These are phyloP conservation scores for Cadophora luteo-olivacea DNA, from an alignment of 2,329 filamentous ascomycete species.

Conservation along the genomic window DNA sequence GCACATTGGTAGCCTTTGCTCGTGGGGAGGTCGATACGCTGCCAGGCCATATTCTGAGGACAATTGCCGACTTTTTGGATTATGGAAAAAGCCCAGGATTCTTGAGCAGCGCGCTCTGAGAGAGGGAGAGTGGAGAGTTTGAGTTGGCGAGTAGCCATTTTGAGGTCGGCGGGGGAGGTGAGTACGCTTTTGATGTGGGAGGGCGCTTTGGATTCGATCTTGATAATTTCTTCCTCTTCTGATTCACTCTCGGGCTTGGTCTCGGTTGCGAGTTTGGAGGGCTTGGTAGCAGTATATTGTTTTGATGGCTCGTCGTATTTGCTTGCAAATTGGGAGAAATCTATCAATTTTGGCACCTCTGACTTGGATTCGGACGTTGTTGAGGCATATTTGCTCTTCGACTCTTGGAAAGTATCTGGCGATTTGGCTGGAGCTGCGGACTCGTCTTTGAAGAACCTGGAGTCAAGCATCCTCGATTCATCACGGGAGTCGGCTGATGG, in stretches of 20 bases:
- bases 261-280: conserved; percentile 8
- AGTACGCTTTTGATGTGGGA: conserved; percentile 19
- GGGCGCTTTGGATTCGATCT: conserved; percentile 7
- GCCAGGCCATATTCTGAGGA: conserved; percentile 26
- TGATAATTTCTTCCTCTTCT: not conserved
- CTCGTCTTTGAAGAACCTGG: not conserved
- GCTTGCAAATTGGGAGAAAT: not conserved
- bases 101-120: conserved; percentile 30
- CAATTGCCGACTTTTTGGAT: conserved; percentile 26
- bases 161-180: not conserved
- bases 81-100: conserved; percentile 29
- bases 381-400: not conserved
- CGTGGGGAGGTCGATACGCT: conserved; percentile 13
- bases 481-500: not conserved
- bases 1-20: conserved; percentile 34
- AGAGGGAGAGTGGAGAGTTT: conserved; percentile 21
- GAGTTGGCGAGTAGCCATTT: conserved; percentile 34
- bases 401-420: not conserved
- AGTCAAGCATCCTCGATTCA: not conserved
- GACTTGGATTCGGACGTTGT: not conserved
- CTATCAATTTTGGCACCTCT: not conserved
- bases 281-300: not conserved
- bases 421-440: not conserved
- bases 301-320: not conserved
- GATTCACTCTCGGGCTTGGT: not conserved